phyloP scores from a whole-genome alignment of 1,139 yeast genomes.

The Saccharomyces hybrid region DNA sequence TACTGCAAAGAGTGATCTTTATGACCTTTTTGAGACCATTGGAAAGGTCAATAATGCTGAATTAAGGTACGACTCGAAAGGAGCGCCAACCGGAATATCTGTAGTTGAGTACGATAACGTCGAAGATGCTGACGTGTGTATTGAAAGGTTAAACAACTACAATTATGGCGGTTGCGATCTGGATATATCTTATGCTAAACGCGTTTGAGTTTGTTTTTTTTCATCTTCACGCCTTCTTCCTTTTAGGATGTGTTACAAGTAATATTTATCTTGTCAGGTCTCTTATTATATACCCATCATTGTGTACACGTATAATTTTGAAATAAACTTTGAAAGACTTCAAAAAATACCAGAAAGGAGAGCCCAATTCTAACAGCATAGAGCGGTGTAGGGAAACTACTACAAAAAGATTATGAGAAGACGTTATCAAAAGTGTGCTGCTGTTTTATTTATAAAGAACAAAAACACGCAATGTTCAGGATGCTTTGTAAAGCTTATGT shows the following conservation, averaged over 20 bases:
- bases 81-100: conserved; percentile 76
- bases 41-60: conserved; percentile 73
- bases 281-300: background rate
- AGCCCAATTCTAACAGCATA: background rate
- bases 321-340: background rate
- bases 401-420: too few relatives aligned
- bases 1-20: conserved; percentile 74
- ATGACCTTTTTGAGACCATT: conserved; percentile 75
- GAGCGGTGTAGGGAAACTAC: too few relatives aligned
- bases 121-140: conserved; percentile 68
- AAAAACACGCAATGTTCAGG: background rate
- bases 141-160: conserved; percentile 66
- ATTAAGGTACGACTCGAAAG: conserved; percentile 56
- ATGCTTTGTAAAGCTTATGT: background rate
- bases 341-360: background rate
- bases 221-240: background rate
- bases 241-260: too few relatives aligned
- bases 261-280: too few relatives aligned
- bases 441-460: background rate
- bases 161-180: conserved; percentile 78
- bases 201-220: background rate
- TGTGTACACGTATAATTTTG: background rate
- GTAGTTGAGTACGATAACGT: conserved; percentile 69
- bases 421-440: too few relatives aligned
- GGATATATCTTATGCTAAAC: conserved; percentile 53